phyloP scores from a whole-genome alignment of 1,284 basidiomycete species.

The Fereydounia khargensis region DNA sequence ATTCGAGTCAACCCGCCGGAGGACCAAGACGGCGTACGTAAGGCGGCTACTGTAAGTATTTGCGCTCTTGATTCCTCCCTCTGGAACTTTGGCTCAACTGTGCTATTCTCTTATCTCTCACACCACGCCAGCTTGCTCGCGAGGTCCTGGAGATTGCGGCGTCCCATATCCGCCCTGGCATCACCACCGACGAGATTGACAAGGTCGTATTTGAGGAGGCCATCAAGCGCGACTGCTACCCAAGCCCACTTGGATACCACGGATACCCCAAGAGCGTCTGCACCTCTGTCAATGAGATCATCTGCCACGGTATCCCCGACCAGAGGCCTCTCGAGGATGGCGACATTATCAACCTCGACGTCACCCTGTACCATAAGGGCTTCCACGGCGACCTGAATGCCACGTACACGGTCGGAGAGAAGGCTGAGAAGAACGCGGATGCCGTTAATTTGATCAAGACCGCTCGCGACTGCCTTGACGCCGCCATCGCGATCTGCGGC shows the following conservation, averaged over 20 bases:
- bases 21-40: constrained; percentile 51
- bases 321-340: constrained; percentile 45
- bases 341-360: constrained; percentile 60
- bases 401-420: constrained; percentile 50
- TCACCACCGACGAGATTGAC: constrained; percentile 89
- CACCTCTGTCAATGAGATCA: constrained; percentile 92
- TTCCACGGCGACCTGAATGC: constrained; percentile 56
- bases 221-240: constrained; percentile 88
- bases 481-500: constrained; percentile 73
- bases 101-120: constrained; percentile 17
- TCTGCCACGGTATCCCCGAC: constrained; percentile 75
- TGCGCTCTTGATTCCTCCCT: background rate
- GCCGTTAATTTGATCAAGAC: constrained; percentile 48
- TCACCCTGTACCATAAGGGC: constrained; percentile 62
- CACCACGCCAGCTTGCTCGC: constrained; percentile 68
- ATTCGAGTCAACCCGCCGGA: constrained; percentile 46
- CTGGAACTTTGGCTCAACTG: background rate
- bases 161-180: constrained; percentile 77
- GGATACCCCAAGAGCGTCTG: constrained; percentile 94
- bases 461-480: constrained; percentile 65
- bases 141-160: constrained; percentile 90
- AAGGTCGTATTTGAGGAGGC: constrained; percentile 90
- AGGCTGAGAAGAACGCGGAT: constrained; percentile 37
- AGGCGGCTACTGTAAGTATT: constrained; percentile 31
- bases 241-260: constrained; percentile 89